A percentile compares a stretch with the other conserved stretches of the same genome.
These are phyloP conservation scores for Leptographium procerum DNA, from an alignment of 2,329 filamentous ascomycete species.

Conservation along the genomic window DNA sequence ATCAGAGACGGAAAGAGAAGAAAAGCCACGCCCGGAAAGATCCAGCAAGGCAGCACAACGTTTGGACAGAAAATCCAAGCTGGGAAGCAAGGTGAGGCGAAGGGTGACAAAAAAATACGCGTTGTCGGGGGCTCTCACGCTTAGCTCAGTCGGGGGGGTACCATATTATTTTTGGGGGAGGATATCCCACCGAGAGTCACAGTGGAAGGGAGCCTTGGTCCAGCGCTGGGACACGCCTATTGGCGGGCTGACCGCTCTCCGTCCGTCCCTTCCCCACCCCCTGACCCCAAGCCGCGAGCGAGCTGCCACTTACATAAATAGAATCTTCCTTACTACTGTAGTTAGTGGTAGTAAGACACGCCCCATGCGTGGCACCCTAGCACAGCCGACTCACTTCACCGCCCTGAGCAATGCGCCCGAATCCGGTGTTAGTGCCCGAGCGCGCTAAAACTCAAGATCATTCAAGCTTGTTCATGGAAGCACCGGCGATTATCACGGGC, in stretches of 20 bases:
- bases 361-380: neutral
- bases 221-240: neutral
- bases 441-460: neutral
- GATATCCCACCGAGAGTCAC: neutral
- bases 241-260: neutral
- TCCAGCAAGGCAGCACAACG: neutral
- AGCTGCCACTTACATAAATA: neutral
- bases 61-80: neutral
- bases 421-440: neutral
- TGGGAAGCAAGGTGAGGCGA: neutral
- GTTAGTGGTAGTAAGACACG: too few relatives aligned
- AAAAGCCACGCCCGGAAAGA: neutral
- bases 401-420: neutral
- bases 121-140: neutral
- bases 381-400: neutral
- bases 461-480: too few relatives aligned
- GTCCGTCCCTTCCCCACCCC: too few relatives aligned
- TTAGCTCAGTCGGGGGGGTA: neutral
- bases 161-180: neutral
- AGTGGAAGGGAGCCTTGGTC: neutral
- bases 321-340: too few relatives aligned
- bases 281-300: neutral
- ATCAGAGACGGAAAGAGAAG: neutral
- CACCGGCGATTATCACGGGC: too few relatives aligned
- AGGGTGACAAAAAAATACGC: neutral